Conservation (phyloP, 495 filamentous ascomycete genomes). For the Aspergillus asperescens region DNA sequence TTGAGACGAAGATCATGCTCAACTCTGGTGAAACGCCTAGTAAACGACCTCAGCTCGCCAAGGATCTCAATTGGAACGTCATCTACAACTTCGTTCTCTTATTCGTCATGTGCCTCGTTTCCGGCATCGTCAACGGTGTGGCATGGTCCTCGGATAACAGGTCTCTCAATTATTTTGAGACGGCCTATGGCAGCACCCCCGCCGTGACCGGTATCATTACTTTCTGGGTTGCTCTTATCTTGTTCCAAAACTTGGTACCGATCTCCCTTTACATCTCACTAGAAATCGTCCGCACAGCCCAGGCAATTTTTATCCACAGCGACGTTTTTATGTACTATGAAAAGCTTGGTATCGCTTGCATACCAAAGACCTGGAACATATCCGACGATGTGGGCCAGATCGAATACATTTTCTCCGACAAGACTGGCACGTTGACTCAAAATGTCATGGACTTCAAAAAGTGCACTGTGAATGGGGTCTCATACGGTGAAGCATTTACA, state of each 20-base stretch:
- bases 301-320: constrained; percentile 97
- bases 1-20: constrained; percentile 99
- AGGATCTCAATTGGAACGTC: constrained; percentile 95
- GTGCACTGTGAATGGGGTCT: constrained; percentile 83
- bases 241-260: constrained; percentile 98
- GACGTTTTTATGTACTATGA: constrained; percentile 97
- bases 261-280: constrained; percentile 97
- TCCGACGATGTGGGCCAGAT: constrained; percentile 98
- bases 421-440: constrained; percentile 96
- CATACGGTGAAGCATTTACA: constrained; percentile 96
- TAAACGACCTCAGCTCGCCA: constrained; percentile 85
- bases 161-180: constrained; percentile 80
- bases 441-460: constrained; percentile 99
- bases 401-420: constrained; percentile 99
- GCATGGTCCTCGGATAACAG: constrained; percentile 70
- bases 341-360: constrained; percentile 84
- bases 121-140: constrained; percentile 77
- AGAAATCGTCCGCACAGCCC: constrained; percentile 88
- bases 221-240: constrained; percentile 88
- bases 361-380: constrained; percentile 98
- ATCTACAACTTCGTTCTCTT: constrained; percentile 94
- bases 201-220: constrained; percentile 86
- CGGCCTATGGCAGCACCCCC: constrained; percentile 71
- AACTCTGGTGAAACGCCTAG: constrained; percentile 96
- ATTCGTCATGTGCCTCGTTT: constrained; percentile 82